Conservation (phyloP, 176 grass and related monocot genomes). For the Musa itinerans region DNA sequence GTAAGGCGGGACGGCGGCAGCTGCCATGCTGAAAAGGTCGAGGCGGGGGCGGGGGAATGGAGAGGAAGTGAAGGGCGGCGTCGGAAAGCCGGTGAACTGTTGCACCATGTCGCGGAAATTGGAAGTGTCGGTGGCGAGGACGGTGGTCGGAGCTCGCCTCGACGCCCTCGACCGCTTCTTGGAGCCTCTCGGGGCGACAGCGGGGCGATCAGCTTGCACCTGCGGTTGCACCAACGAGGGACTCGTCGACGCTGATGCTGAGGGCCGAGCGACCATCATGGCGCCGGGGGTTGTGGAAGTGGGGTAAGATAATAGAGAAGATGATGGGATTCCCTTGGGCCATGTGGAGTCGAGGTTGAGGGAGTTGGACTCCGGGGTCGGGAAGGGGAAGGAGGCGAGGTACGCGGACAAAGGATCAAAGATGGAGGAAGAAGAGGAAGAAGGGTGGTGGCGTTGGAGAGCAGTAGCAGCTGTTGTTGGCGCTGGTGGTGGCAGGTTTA, state of each 20-base stretch:
- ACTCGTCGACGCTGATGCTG: conserved; percentile 6
- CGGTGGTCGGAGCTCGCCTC: conserved; percentile 70
- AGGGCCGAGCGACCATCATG: not conserved
- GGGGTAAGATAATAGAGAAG: not conserved
- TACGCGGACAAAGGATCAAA: conserved; percentile 25
- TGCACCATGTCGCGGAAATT: conserved; percentile 97
- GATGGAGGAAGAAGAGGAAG: not conserved
- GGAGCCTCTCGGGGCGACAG: conserved; percentile 25
- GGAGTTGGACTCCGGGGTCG: conserved; percentile 13
- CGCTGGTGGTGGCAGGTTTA: conserved; percentile 24
- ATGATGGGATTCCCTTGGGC: conserved; percentile 11
- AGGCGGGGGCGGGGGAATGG: conserved; percentile 36
- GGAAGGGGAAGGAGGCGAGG: conserved; percentile 20
- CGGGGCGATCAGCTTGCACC: not conserved
- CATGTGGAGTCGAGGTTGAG: not conserved
- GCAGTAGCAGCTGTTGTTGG: not conserved
- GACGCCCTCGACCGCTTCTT: conserved; percentile 82
- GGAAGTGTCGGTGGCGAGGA: conserved; percentile 68
- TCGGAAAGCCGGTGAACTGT: conserved; percentile 85
- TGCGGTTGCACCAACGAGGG: conserved; percentile 2
- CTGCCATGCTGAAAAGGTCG: conserved; percentile 24
- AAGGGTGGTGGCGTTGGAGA: not conserved
- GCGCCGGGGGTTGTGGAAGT: conserved; percentile 4
- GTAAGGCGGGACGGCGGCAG: conserved; percentile 12
- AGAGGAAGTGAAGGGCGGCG: conserved; percentile 47